Base-by-base conservation (phyloP, 225 moss, liverwort and hornwort species). In the Polytrichum commune region DNA sequence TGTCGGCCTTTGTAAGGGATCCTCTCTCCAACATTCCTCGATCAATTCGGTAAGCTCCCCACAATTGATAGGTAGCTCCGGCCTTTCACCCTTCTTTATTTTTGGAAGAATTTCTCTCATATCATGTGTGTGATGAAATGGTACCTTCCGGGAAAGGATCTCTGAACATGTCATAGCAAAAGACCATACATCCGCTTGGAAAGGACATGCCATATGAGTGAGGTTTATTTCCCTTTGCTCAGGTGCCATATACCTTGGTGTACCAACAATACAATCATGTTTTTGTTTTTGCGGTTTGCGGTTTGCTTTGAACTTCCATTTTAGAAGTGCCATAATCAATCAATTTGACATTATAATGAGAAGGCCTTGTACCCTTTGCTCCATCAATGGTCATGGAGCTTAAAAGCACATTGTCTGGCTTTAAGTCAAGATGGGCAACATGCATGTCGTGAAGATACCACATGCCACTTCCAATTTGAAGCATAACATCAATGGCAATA, bases 381-480 rank as follows among this genome's bases (percentile, higher is more conserved):
- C 18, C 8, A 18, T 63, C 33, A 38, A 35, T 56, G 1, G 23
- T 71, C 29, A 61, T 25, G 5, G 55, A 64, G 23, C n/a, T 62
- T 27, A 82, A n/a, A 5, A 85, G 70, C 23, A 79, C 61, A 67
- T 82, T 85, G 0, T 67, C 20, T 19, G 85, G 85, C 56, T 79
- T 74, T 29, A 82, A 79, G 33, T 65, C 76, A 33, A 76, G 73
- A 63, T 82, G 78, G 0, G 81, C 79, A 20, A 85, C 55, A 19
- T 62, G 66, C 6, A 74, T 73, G 76, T 82, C 81, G 3, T 85
- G 81, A 13, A 85, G 81, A 64, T 85, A 85, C 60, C 85, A 81
- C 76, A 85, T 64, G 19, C 82, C 81, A 23, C 70, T 78, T 56
- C 76, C 81, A 8, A 85, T 82, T 65, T 85, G 85, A 27, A 79